Conservation (phyloP, 2,329 filamentous ascomycete species). For the Penicillium sp. region DNA sequence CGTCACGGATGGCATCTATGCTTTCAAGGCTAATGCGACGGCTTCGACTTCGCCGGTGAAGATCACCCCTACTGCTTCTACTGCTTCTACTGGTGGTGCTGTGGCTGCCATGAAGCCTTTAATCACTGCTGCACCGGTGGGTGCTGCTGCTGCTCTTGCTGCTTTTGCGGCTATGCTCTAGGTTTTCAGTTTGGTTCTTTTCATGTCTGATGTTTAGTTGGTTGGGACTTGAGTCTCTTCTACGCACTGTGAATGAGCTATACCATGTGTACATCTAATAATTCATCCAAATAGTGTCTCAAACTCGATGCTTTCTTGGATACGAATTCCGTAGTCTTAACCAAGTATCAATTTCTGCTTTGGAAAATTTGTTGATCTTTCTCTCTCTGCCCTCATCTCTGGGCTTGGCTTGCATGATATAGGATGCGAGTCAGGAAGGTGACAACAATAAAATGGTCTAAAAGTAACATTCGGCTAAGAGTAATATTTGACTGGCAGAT, state of each 20-base stretch:
- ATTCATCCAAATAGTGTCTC: neutral
- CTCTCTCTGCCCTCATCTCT: neutral
- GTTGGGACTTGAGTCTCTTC: neutral
- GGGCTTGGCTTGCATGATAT: neutral
- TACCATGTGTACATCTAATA: neutral
- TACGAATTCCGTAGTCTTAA: neutral
- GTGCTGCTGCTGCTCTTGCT: constrained; percentile 6
- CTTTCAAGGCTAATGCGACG: constrained; percentile 2
- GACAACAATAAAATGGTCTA: neutral
- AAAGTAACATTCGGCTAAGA: too few relatives aligned
- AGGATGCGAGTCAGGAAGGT: neutral
- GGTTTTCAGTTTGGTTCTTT: neutral
- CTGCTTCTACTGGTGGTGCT: neutral
- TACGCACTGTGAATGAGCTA: neutral
- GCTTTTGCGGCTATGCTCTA: constrained; percentile 9
- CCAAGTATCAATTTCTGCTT: neutral
- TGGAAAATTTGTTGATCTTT: neutral
- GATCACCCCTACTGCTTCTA: neutral
- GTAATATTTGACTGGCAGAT: neutral
- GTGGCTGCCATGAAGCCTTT: neutral
- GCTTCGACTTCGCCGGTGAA: neutral
- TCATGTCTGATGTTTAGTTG: neutral
- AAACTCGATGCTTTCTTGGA: neutral
- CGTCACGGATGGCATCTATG: constrained; percentile 3
- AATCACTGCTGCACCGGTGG: constrained; percentile 1